Conservation (phyloP, 1,139 yeast species). For the Diutina pseudorugosa region DNA sequence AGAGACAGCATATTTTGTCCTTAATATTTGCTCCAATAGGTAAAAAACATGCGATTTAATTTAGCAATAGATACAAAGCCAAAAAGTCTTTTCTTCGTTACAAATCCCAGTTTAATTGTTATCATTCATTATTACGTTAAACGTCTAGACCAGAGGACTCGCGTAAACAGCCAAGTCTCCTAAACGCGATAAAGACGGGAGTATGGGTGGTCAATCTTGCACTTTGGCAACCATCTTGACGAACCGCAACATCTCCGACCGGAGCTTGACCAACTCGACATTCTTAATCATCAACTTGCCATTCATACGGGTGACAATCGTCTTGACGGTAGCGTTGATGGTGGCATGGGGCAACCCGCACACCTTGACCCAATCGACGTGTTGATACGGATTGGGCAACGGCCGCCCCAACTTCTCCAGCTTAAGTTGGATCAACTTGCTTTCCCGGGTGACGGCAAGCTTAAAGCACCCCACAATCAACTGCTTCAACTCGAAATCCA, state of each 20-base stretch:
- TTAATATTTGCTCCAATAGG: too few relatives aligned
- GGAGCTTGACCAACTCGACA: conserved; percentile 26
- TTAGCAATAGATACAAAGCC: too few relatives aligned
- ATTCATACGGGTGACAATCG: conserved; percentile 29
- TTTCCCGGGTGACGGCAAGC: conserved; percentile 13
- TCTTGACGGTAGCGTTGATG: conserved; percentile 24
- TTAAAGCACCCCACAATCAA: conserved; percentile 35
- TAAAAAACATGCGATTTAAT: too few relatives aligned
- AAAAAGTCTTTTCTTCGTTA: too few relatives aligned
- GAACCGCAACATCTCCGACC: conserved; percentile 29
- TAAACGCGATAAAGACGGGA: not conserved
- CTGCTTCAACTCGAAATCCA: conserved; percentile 34
- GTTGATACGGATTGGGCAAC: not conserved
- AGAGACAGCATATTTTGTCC: too few relatives aligned
- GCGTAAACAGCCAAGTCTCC: conserved; percentile 1
- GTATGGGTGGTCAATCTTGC: not conserved
- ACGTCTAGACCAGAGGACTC: not conserved
- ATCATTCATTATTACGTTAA: not conserved
- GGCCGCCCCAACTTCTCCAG: not conserved
- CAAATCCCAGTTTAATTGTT: not conserved
- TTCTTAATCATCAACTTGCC: conserved; percentile 30
- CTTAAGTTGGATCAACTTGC: not conserved
- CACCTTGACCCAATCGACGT: conserved; percentile 21
- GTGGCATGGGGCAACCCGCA: conserved; percentile 30
- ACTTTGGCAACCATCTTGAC: conserved; percentile 30